Evolutionary conservation across 2,329 filamentous ascomycete genomes (phyloP).

Genomic region (Bipolaris sorokiniana): DNA sequence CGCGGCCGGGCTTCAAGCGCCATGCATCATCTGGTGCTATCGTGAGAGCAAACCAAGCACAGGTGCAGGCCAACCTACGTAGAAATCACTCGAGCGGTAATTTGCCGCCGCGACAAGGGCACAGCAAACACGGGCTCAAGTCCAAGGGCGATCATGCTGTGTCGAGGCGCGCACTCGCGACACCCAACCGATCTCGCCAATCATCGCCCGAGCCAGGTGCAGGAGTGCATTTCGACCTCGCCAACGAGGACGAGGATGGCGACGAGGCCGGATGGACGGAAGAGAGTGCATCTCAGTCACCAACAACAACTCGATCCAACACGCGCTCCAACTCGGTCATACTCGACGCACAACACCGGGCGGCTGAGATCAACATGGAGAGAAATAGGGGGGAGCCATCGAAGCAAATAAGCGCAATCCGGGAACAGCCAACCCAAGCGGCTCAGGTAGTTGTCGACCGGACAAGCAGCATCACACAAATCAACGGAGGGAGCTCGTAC

Average conservation of each 20-base stretch:
- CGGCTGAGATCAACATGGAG: conserved; percentile 32
- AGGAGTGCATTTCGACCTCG: conserved; percentile 52
- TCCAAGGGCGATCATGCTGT: conserved; percentile 42
- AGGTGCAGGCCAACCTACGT: conserved; percentile 45
- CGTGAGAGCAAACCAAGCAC: conserved; percentile 40
- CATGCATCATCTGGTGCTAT: conserved; percentile 51
- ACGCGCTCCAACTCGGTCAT: conserved; percentile 51
- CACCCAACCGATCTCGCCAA: conserved; percentile 40
- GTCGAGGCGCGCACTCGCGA: conserved; percentile 38
- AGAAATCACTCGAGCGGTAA: conserved; percentile 56
- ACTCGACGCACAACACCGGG: conserved; percentile 41
- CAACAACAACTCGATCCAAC: conserved; percentile 50
- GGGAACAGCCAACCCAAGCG: conserved; percentile 17
- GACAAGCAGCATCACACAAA: conserved; percentile 27
- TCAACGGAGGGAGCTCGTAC: conserved; percentile 43
- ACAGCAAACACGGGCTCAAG: conserved; percentile 49
- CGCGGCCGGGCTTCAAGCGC: conserved; percentile 50
- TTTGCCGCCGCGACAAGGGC: conserved; percentile 50
- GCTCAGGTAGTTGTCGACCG: conserved; percentile 37
- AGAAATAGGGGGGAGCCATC: conserved; percentile 29
- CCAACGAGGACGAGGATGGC: conserved; percentile 34
- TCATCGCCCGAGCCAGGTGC: conserved; percentile 46
- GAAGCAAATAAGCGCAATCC: conserved; percentile 14
- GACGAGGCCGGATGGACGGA: conserved; percentile 51
- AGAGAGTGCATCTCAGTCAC: conserved; percentile 52